These are phyloP conservation scores for Petunia axillaris DNA, from an alignment of 257 asterid genomes.

Conservation along the genomic window DNA sequence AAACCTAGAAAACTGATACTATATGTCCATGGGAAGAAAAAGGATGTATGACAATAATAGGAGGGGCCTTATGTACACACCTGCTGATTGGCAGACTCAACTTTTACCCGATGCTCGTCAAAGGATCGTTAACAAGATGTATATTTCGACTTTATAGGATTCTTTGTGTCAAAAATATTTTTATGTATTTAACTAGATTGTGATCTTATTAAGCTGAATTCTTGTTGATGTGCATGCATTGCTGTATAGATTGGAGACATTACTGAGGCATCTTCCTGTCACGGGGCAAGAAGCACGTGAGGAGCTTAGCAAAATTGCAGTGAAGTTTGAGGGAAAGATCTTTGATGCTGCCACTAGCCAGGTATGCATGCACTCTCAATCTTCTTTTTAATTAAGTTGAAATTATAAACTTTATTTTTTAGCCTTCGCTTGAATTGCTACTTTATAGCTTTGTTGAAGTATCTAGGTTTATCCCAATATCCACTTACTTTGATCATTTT, in stretches of 20 bases:
- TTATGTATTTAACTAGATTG: background rate
- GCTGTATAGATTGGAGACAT: slow-evolving; percentile 63
- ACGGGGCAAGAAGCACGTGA: slow-evolving; percentile 71
- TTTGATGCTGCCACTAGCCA: slow-evolving; percentile 73
- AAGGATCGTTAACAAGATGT: slow-evolving; percentile 73
- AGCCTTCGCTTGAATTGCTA: too few relatives aligned
- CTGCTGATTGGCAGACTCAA: slow-evolving; percentile 65
- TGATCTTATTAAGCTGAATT: background rate
- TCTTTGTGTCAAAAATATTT: background rate
- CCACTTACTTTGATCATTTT: too few relatives aligned
- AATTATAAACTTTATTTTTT: too few relatives aligned
- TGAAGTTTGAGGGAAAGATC: slow-evolving; percentile 80
- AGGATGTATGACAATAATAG: too few relatives aligned
- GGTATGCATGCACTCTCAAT: slow-evolving; percentile 35
- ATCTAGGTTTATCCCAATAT: too few relatives aligned
- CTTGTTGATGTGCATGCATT: background rate
- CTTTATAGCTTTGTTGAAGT: too few relatives aligned
- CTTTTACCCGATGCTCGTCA: slow-evolving; percentile 65
- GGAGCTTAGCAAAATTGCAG: slow-evolving; percentile 78
- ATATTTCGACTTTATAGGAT: background rate
- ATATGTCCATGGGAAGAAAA: too few relatives aligned
- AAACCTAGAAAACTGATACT: too few relatives aligned
- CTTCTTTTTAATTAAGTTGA: background rate
- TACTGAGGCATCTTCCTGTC: slow-evolving; percentile 84
- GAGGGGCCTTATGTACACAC: too few relatives aligned